These are phyloP conservation scores for Vanderwaltozyma yarrowii DNA, from an alignment of 805 yeast genomes.

Conservation along the genomic window DNA sequence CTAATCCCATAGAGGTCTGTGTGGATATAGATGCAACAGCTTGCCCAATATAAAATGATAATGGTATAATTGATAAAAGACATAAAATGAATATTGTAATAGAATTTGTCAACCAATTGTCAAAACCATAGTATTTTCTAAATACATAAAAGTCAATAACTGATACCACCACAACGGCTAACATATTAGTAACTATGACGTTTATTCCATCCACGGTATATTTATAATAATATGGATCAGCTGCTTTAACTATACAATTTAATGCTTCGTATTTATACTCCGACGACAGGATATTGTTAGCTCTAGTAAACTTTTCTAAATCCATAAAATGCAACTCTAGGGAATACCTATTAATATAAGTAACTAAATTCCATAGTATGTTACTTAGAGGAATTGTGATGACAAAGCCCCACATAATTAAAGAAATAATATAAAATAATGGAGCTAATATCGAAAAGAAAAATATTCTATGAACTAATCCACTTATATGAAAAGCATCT, in stretches of 20 bases:
- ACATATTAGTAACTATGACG: slow-evolving; percentile 77
- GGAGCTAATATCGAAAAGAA: not conserved
- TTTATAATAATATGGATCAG: slow-evolving; percentile 88
- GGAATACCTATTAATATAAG: too few species aligned
- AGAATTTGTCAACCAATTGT: slow-evolving; percentile 38
- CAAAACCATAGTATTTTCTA: slow-evolving; percentile 36
- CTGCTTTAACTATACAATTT: slow-evolving; percentile 37
- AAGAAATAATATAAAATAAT: slow-evolving; percentile 30
- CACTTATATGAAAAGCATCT: not conserved
- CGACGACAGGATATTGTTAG: too few species aligned
- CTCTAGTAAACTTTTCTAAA: slow-evolving; percentile 94
- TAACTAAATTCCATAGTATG: slow-evolving; percentile 47
- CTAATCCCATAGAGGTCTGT: slow-evolving; percentile 96
- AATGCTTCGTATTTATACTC: slow-evolving; percentile 12
- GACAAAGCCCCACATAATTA: slow-evolving; percentile 70
- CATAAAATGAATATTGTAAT: slow-evolving; percentile 63
- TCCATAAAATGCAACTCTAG: not conserved
- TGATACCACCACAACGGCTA: slow-evolving; percentile 69
- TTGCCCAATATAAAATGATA: slow-evolving; percentile 95
- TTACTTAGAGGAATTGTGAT: slow-evolving; percentile 95
- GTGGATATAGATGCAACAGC: slow-evolving; percentile 98
- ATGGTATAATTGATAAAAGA: slow-evolving; percentile 75
- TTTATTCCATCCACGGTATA: slow-evolving; percentile 95
- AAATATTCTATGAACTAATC: too few species aligned
- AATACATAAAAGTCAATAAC: slow-evolving; percentile 65